phyloP scores from a whole-genome alignment of 768 basidiomycete species.

The Tephrocybe sp. region DNA sequence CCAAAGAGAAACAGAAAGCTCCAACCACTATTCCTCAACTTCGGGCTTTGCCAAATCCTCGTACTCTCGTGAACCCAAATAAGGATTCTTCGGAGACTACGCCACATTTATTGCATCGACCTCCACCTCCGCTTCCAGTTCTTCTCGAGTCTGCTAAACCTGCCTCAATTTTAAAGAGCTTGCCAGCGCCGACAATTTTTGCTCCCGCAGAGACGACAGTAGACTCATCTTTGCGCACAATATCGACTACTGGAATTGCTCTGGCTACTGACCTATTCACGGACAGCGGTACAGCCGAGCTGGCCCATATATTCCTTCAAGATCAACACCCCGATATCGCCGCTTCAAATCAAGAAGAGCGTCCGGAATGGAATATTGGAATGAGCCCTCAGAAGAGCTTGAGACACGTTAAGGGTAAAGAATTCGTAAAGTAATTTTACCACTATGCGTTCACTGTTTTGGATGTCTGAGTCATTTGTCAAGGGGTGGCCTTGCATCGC shows the following conservation, averaged over 20 bases:
- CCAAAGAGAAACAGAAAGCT: constrained; percentile 6
- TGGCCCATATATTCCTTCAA: constrained; percentile 52
- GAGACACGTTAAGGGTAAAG: constrained; percentile 33
- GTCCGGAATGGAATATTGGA: constrained; percentile 47
- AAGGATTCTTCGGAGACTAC: constrained; percentile 2
- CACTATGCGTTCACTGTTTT: neutral
- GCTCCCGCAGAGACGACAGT: constrained; percentile 18
- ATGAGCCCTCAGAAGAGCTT: constrained; percentile 54
- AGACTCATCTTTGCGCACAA: constrained; percentile 42
- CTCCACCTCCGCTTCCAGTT: constrained; percentile 12
- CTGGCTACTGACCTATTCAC: constrained; percentile 50
- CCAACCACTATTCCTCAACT: neutral
- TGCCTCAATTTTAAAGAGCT: constrained; percentile 16
- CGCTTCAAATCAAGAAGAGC: constrained; percentile 22
- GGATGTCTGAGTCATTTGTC: neutral
- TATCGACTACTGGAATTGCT: constrained; percentile 52
- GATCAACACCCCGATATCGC: constrained; percentile 41
- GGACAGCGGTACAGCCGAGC: constrained; percentile 46
- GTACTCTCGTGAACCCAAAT: constrained; percentile 1
- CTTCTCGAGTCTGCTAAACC: constrained; percentile 16
- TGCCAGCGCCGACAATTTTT: constrained; percentile 26
- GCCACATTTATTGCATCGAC: constrained; percentile 1
- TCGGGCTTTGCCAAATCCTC: constrained; percentile 10
- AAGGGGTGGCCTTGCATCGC: constrained; percentile 59
- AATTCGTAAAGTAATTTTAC: constrained; percentile 44